phyloP scores from a whole-genome alignment of 768 basidiomycete species.

The Lentinula aciculospora region DNA sequence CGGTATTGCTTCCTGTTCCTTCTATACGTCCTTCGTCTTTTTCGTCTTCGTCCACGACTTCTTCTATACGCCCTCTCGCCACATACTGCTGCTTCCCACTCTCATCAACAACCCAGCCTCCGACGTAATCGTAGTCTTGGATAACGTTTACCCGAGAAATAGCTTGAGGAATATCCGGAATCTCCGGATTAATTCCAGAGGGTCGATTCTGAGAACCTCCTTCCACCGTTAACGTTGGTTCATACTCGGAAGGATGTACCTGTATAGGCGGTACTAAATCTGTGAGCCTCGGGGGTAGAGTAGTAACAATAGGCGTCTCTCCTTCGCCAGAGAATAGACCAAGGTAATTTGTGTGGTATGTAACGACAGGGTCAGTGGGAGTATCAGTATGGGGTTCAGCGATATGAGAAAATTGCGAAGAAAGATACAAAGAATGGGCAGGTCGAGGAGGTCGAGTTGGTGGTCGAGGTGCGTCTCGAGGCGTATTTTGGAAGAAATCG shows the following conservation, averaged over 20 bases:
- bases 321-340: background rate
- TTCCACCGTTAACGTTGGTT: too few relatives aligned
- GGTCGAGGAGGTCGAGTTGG: too few relatives aligned
- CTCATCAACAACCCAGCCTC: conserved; percentile 14
- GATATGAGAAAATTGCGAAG: too few relatives aligned
- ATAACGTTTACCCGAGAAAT: background rate
- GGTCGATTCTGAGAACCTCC: too few relatives aligned
- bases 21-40: background rate
- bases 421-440: too few relatives aligned
- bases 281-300: background rate
- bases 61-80: conserved; percentile 10
- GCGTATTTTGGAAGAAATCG: too few relatives aligned
- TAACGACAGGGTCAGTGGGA: background rate
- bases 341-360: conserved; percentile 3
- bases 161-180: too few relatives aligned
- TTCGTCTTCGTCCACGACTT: conserved; percentile 7
- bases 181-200: too few relatives aligned
- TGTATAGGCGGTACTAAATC: conserved; percentile 1
- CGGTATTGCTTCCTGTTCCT: background rate
- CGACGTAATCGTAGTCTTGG: conserved; percentile 12
- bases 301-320: background rate
- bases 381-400: background rate
- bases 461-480: too few relatives aligned
- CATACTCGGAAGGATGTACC: background rate
- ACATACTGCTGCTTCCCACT: conserved; percentile 11